Conservation (phyloP, 2,329 filamentous ascomycete species). For the Rutstroemia sydowiana region DNA sequence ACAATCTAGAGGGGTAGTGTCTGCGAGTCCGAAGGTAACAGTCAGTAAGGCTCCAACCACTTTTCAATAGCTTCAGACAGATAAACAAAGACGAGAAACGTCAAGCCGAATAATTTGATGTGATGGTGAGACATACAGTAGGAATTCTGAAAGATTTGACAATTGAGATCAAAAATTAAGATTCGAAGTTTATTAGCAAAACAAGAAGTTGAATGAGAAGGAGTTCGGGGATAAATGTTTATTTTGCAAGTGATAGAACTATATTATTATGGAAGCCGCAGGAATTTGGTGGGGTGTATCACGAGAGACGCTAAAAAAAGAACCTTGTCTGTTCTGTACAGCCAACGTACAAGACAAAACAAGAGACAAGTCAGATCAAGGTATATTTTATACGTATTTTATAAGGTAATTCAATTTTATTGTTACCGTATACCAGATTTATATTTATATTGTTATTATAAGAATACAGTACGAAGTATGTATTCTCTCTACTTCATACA, state of each 20-base stretch:
- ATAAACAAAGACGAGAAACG: background rate
- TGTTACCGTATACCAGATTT: no score
- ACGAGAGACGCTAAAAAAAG: conserved; percentile 5
- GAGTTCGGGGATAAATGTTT: conserved; percentile 12
- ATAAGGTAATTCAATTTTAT: no score
- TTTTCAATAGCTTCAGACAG: background rate
- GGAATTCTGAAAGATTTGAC: background rate
- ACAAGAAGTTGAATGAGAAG: conserved; percentile 5
- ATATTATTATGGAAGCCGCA: conserved; percentile 2
- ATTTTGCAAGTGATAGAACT: conserved; percentile 12
- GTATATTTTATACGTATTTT: no score
- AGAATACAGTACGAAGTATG: no score
- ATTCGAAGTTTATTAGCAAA: conserved; percentile 1
- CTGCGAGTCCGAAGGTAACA: background rate
- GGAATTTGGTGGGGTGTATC: conserved; percentile 15
- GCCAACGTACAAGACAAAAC: no score
- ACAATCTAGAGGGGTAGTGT: conserved; percentile 2
- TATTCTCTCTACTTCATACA: no score
- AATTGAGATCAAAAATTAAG: background rate
- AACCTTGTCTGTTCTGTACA: background rate
- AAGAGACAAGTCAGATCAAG: no score
- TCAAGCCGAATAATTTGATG: background rate
- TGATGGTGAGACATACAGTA: background rate
- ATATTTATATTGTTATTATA: no score
- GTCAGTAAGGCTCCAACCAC: conserved; percentile 7